Evolutionary conservation across 1,284 basidiomycete species (phyloP), one percentile per base, ranked within the genome.

Genomic region (Marasmius sp.): DNA sequence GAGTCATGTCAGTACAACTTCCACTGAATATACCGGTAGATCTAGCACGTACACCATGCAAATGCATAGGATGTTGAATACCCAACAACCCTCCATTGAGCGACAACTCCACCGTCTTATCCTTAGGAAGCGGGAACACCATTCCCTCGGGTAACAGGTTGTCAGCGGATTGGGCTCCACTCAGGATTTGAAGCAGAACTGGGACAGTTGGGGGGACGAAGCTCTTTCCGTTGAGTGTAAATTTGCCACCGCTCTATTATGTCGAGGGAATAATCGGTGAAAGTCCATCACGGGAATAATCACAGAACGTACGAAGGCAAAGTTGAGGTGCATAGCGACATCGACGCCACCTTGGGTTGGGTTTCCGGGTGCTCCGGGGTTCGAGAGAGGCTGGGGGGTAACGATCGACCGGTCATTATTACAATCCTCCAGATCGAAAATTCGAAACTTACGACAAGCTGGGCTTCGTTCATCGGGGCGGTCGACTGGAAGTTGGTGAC

Each of bases 261-360:
- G 20, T 39, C 57, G 66, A 65, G 10, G 68, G 59, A 50, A 73
- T 67, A 2, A 62, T 55, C 22, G 74, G 64, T 12, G 77, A 74
- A 36, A 82, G 70, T 34, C 81, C 81, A 63, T 82, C 81, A 52
- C 79, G 81, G 59, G 57, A 72, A 73, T 12, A 73, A 56, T 34
- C 72, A 74, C 14, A n/a, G 38, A n/a, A 37, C 52, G 38, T 37
- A 33, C 12, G 34, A 33, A 14, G 34, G 34, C 5, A 52, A 45
- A 18, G 43, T 59, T 47, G 56, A 20, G 41, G 48, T 55, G 18
- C 43, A 62, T 20, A 7, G 50, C 39, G 5, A 77, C 65, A 48
- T 78, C 76, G 12, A 74, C 75, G 16, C 69, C 69, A 11, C 72
- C 75, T n/a, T 61, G 65, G 16, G 63, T 62, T 3, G 73, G 70